Conservation (phyloP, 371 early-diverging fungal species). For the Rhizomucor miehei region DNA sequence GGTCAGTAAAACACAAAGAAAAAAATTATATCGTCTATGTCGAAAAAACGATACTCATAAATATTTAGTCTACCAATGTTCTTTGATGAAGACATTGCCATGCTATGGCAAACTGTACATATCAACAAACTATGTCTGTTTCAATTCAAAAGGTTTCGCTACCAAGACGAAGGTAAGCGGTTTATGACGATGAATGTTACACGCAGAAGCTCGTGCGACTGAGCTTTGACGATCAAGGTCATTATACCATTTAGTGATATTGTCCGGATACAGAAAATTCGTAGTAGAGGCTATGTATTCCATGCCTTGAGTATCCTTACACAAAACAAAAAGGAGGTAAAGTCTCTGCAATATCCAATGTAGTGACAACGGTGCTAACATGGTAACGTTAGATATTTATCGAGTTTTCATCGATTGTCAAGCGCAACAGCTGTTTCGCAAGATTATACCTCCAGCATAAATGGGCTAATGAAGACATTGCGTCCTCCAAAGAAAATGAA, state of each 20-base stretch:
- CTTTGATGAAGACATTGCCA: slow-evolving; percentile 46
- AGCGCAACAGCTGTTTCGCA: slow-evolving; percentile 46
- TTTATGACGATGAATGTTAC: neutral
- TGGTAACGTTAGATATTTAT: slow-evolving; percentile 27
- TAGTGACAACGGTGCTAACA: neutral
- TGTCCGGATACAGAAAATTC: slow-evolving; percentile 35
- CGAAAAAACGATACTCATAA: neutral
- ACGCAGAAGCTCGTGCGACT: neutral
- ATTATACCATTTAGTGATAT: slow-evolving; percentile 46
- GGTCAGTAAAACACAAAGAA: too few relatives aligned
- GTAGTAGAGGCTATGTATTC: slow-evolving; percentile 39
- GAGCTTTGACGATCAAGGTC: slow-evolving; percentile 14
- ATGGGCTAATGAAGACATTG: slow-evolving; percentile 7
- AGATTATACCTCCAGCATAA: slow-evolving; percentile 30
- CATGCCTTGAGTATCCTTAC: slow-evolving; percentile 26
- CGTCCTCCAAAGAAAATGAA: slow-evolving; percentile 9
- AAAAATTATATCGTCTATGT: neutral
- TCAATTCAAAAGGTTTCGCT: slow-evolving; percentile 62
- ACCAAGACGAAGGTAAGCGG: slow-evolving; percentile 51
- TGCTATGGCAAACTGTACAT: slow-evolving; percentile 68
- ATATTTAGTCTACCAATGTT: slow-evolving; percentile 42
- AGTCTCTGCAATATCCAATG: neutral
- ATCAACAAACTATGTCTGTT: slow-evolving; percentile 64
- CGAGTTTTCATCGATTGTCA: slow-evolving; percentile 38
- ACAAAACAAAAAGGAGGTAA: slow-evolving; percentile 32